Evolutionary conservation across 305 asterid species (phyloP), one percentile per base, ranked within the genome.

Genomic region (Nicotiana rustica): DNA sequence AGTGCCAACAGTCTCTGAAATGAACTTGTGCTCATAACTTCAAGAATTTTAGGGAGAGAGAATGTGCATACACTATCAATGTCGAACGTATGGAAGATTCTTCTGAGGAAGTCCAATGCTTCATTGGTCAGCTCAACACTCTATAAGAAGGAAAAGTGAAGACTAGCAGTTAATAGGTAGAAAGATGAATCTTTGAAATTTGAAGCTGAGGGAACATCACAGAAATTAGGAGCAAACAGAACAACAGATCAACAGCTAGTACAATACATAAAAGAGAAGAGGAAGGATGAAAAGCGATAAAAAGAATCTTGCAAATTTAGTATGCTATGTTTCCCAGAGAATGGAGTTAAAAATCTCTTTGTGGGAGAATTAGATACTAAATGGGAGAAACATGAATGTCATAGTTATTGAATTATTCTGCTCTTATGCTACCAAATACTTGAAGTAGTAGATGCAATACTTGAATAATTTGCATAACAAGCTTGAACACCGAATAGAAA

Each of bases 121-220:
- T 97, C 99, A 86, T 81, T 88, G 76, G 97, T 91, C 76, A 97
- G 91, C 96, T 97, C 99, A 90, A 92, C 98, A 69, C 97, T 95
- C 99, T 97, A 77, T 87, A 86, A 47, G 89, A 85, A 85, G 57
- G 85, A 67, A 88, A 67, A 81, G 44, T 66, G 29, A 31, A 66
- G 4, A 8, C 15, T 25, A 21, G 31, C 47, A 49, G 64, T 49
- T 49, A 25, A 25, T 49, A 14, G 10, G 8, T 52, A 75, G 65
- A 25, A 75, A 52, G 25, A 75, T n/a, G 15, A 75, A 29, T 75
- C 47, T 49, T 52, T 17, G 21, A 14, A 52, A 52, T 15, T 36
- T 75, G 33, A 52, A 75, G 80, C 65, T 29, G 47, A 38, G 21
- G 35, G 2, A 73, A 25, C 62, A 25, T 7, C 79, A 73, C 15